Base-by-base conservation (phyloP, 176 grass and related monocot genomes). In the Carex scoparia region DNA sequence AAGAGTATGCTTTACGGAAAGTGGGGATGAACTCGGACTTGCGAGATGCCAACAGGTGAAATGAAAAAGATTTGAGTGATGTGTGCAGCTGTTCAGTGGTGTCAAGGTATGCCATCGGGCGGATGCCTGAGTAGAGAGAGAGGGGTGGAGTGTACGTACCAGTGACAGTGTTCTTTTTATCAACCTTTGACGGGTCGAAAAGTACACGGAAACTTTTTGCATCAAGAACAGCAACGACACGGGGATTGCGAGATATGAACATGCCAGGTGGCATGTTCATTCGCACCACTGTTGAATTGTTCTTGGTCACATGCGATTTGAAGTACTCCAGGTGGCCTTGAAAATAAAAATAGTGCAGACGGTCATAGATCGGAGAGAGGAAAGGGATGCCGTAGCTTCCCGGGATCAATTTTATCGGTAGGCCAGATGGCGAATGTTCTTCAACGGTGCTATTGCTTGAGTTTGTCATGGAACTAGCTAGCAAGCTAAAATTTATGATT, bases 271-370 rank as follows among this genome's bases (percentile, higher is more conserved):
- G 65, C 64, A 81, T 38, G 83, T 85, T 89, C 53, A 89, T 31
- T 23, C 83, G 51, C 23, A 89, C 56, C 3, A 89, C 87, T 10
- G 87, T 89, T 10, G 87, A 84, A 3, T 85, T 72, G 83, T 89
- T 23, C 83, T 81, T 85, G 73, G 65, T 60, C 2, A 49, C 76
- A 5, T 80, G 83, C 14, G 65, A 62, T 48, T 73, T 78, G 64
- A 89, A 89, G 65, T 51, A 89, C 64, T 70, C 81, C 83, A 81
- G 68, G 30, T 78, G 82, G 19, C 77, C 66, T 61, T 88, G 80
- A 28, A 84, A 67, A 60, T 89, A 89, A 65, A 72, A 89, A 69
- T 81, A 89, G 53, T 89, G 77, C n/a, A 89, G 63, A 7, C 87
- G 87, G 19, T 85, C 87, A 0, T 51, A 63, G 12, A 89, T 62